Percentiles rank a stretch among this genome's conserved stretches.
phyloP scores from a whole-genome alignment of 306 rosid species.

The Dicorynia guianensis region DNA sequence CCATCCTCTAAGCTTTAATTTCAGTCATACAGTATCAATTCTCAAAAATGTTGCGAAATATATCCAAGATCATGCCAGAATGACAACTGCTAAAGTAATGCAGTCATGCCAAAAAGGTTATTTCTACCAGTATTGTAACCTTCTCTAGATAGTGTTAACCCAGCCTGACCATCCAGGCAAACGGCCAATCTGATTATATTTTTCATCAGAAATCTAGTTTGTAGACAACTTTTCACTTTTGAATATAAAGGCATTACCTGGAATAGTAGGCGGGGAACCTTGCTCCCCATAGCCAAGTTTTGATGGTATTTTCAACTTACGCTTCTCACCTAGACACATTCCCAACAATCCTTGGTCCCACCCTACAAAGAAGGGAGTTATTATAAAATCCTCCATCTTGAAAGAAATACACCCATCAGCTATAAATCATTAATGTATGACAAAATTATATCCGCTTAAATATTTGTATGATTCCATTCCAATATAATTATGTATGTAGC shows the following conservation, averaged over 20 bases:
- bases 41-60: too few relatives aligned
- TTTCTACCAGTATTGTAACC: too few relatives aligned
- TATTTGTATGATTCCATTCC: background rate
- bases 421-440: conserved; percentile 24
- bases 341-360: conserved; percentile 99
- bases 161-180: conserved; percentile 15
- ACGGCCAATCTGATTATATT: conserved; percentile 7
- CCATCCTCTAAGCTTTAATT: too few relatives aligned
- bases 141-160: background rate
- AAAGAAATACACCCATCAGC: conserved; percentile 24
- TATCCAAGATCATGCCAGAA: too few relatives aligned
- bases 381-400: conserved; percentile 35
- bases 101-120: too few relatives aligned
- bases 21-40: too few relatives aligned
- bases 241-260: conserved; percentile 59
- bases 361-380: conserved; percentile 54
- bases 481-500: conserved; percentile 8
- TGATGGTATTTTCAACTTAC: conserved; percentile 94
- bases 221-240: conserved; percentile 8
- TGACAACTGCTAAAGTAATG: too few relatives aligned
- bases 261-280: conserved; percentile 95
- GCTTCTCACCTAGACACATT: conserved; percentile 95
- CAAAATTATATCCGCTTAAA: background rate
- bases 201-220: background rate
- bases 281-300: conserved; percentile 93